Conservation (phyloP, 1,284 basidiomycete genomes). For the Trichosporon ovoides region DNA sequence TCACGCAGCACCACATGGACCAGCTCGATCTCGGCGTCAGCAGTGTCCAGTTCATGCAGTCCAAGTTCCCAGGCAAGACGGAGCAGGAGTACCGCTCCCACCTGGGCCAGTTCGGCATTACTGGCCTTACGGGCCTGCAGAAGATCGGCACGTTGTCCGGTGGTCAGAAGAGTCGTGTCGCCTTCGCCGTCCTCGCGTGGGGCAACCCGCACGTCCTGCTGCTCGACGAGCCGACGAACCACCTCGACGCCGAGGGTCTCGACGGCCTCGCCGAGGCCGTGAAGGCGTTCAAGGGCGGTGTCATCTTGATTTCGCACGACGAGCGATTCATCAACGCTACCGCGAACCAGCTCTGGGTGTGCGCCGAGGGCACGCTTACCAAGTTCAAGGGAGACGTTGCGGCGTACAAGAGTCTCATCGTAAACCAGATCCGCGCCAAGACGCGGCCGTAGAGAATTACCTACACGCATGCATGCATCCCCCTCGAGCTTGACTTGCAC, state of each 20-base stretch:
- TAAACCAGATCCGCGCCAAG: conserved; percentile 16
- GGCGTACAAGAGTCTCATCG: conserved; percentile 71
- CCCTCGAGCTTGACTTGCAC: too few relatives aligned
- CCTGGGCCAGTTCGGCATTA: conserved; percentile 97
- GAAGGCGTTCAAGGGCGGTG: conserved; percentile 90
- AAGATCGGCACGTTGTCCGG: conserved; percentile 59
- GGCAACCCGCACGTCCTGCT: conserved; percentile 82
- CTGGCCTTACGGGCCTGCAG: conserved; percentile 77
- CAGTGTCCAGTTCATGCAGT: conserved; percentile 86
- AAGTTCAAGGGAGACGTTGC: conserved; percentile 89
- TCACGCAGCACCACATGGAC: conserved; percentile 97
- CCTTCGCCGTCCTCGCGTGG: conserved; percentile 86
- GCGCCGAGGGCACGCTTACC: conserved; percentile 73
- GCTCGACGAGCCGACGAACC: conserved; percentile 96
- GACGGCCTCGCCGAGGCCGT: conserved; percentile 91
- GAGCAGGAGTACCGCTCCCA: conserved; percentile 95
- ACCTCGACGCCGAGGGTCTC: conserved; percentile 88
- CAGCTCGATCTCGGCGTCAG: conserved; percentile 77
- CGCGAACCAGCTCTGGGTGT: conserved; percentile 58
- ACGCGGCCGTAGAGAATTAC: conserved; percentile 17
- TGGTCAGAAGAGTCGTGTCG: conserved; percentile 95
- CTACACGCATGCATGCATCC: too few relatives aligned
- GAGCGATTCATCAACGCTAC: conserved; percentile 79
- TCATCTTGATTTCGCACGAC: conserved; percentile 78
- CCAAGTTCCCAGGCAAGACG: conserved; percentile 85